A percentile compares a stretch with the other conserved stretches of the same genome.
phyloP scores from a whole-genome alignment of 176 grass and related monocot species.

The Stipa capillata region DNA sequence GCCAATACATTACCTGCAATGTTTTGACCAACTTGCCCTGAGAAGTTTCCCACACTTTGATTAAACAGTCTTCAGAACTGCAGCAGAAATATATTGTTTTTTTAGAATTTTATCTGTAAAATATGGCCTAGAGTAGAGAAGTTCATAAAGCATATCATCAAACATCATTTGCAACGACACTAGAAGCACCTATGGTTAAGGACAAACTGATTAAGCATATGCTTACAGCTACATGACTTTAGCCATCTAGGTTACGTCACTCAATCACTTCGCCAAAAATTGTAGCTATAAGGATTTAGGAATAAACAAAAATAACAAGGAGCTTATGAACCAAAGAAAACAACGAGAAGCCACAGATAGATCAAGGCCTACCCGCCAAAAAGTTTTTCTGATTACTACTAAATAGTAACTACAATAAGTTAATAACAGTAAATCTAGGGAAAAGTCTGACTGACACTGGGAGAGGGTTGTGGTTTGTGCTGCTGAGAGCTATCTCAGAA shows the following conservation, averaged over 20 bases:
- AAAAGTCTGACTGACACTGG: background rate
- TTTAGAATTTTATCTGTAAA: constrained; percentile 7
- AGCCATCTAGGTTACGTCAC: background rate
- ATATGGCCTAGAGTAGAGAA: background rate
- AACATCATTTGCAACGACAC: background rate
- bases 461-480: background rate
- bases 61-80: constrained; percentile 96
- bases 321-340: background rate
- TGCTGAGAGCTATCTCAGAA: background rate
- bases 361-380: background rate
- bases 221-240: background rate
- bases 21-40: constrained; percentile 94
- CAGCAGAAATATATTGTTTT: background rate
- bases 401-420: background rate
- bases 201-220: background rate
- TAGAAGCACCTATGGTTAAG: background rate
- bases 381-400: background rate
- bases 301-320: background rate
- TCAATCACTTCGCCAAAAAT: background rate
- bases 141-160: background rate
- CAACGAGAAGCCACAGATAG: background rate
- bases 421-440: background rate
- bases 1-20: constrained; percentile 55
- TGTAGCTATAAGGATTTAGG: background rate
- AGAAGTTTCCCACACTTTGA: constrained; percentile 97